These are phyloP conservation scores for Pseudopyrenochaeta lycopersici DNA, from an alignment of 2,329 filamentous ascomycete species.

Conservation along the genomic window DNA sequence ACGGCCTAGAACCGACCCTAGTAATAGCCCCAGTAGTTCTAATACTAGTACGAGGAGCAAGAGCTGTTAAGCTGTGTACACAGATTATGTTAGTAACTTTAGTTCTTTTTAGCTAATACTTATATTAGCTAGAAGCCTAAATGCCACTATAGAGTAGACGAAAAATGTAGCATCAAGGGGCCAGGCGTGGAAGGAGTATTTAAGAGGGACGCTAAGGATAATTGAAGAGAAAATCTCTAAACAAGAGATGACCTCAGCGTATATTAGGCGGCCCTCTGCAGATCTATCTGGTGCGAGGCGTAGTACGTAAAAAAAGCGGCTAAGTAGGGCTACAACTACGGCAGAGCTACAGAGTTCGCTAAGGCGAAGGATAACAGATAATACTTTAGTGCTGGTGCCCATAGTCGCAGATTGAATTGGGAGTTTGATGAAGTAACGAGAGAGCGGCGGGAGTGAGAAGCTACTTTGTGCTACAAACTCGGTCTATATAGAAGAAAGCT, in stretches of 20 bases:
- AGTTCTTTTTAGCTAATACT: constrained; percentile 1
- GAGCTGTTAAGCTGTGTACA: constrained; percentile 13
- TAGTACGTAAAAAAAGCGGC: constrained; percentile 17
- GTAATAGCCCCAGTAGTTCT: constrained; percentile 17
- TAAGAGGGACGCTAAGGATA: constrained; percentile 7
- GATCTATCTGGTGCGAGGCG: constrained; percentile 1
- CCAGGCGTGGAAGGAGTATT: constrained; percentile 17
- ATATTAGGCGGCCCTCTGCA: constrained; percentile 11
- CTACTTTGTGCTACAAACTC: not conserved
- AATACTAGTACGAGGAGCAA: constrained; percentile 16
- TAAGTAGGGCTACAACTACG: constrained; percentile 15
- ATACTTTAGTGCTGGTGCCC: constrained; percentile 13
- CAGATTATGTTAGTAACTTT: constrained; percentile 2
- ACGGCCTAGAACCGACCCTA: constrained; percentile 19
- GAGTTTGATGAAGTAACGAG: not conserved
- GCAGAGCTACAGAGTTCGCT: constrained; percentile 9
- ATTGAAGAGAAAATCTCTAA: constrained; percentile 11
- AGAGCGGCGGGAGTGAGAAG: not conserved
- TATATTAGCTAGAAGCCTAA: constrained; percentile 15
- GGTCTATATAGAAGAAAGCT: not conserved
- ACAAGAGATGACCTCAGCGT: constrained; percentile 14
- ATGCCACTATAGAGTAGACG: constrained; percentile 16
- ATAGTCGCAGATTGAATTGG: constrained; percentile 1
- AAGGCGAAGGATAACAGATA: constrained; percentile 16
- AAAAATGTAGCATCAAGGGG: constrained; percentile 14